A percentile compares a stretch with the other conserved stretches of the same genome.
phyloP scores from a whole-genome alignment of 768 basidiomycete genomes.

The Boletus sp. region DNA sequence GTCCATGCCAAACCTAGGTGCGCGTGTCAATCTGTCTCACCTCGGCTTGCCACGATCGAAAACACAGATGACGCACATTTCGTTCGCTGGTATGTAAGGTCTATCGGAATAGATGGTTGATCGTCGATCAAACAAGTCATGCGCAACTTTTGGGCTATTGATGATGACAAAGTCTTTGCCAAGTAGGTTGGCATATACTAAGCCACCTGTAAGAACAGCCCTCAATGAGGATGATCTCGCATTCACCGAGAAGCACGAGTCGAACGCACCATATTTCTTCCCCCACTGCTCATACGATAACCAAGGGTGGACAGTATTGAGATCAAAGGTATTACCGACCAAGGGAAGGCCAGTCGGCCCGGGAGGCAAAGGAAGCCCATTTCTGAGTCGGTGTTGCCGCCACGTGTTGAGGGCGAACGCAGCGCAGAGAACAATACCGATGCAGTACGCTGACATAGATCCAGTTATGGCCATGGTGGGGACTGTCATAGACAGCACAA shows the following conservation, averaged over 20 bases:
- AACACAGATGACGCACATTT: constrained; percentile 13
- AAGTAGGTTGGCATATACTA: constrained; percentile 28
- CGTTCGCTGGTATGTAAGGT: constrained; percentile 19
- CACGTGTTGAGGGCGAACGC: constrained; percentile 12
- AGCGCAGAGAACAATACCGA: constrained; percentile 3
- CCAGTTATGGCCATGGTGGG: background rate
- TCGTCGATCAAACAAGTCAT: constrained; percentile 24
- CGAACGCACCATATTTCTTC: constrained; percentile 28
- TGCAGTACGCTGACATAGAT: background rate
- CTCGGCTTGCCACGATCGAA: background rate
- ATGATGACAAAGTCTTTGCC: constrained; percentile 30
- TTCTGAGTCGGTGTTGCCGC: constrained; percentile 11
- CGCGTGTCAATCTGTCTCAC: background rate
- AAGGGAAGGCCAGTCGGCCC: constrained; percentile 50
- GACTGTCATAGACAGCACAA: background rate
- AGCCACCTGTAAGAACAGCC: constrained; percentile 11
- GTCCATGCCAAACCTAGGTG: constrained; percentile 28
- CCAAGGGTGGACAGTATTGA: constrained; percentile 29
- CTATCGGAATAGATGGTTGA: constrained; percentile 29
- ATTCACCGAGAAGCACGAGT: background rate
- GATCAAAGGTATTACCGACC: constrained; percentile 22
- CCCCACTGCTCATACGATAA: constrained; percentile 35
- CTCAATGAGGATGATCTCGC: background rate
- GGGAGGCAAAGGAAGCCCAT: constrained; percentile 39
- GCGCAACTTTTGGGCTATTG: constrained; percentile 21